Evolutionary conservation across 2,329 filamentous ascomycete genomes (phyloP), one percentile per base, ranked within the genome.

Genomic region (Colletotrichum spaethianum): DNA sequence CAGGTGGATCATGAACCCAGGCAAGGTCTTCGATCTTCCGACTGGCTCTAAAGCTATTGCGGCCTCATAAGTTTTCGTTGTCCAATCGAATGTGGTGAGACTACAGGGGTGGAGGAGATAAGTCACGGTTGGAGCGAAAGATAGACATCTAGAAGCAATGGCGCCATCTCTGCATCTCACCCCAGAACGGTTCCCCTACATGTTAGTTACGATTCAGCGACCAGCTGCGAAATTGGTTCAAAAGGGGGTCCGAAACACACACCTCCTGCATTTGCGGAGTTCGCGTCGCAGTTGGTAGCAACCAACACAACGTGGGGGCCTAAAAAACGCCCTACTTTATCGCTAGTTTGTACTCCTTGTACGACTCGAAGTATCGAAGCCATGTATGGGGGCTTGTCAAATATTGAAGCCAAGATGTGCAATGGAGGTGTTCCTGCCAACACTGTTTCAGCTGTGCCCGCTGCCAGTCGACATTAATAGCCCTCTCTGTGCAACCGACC

Each of bases 1-100:
- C 42, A 81, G 89, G 63, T 92, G 91, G 89, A 80, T 93, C 50
- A 84, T 93, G 83, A 93, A 93, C 73, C 91, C 91, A 1, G 91
- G 91, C 8, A 93, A 93, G 80, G 89, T 93, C 50, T 91, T 93
- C 79, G 90, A 92, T 46, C 65, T 72, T 2, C 70, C 70, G 5
- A n/a, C 16, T 1, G 55, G 53, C 6, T 72, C 65, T 2, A 64
- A 31, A 23, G 66, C 70, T 2, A 26, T 55, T 5, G 65, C 65
- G 14, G 53, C 59, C 14, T 23, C 46, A 8, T 67, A 12, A 50
- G 23, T 28, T 9, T 38, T 7, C 31, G 3, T 12, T 5, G 26
- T 60, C 14, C n/a, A 9, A 18, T 61, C 1, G 3, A 16, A 50
- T 11, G 18, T 26, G 46, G 4, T 23, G 12, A 26, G 18, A 50